Evolutionary conservation across 139 green algal species (phyloP), one percentile per base, ranked within the genome.

Genomic region (Tetradesmus lagerheimii): DNA sequence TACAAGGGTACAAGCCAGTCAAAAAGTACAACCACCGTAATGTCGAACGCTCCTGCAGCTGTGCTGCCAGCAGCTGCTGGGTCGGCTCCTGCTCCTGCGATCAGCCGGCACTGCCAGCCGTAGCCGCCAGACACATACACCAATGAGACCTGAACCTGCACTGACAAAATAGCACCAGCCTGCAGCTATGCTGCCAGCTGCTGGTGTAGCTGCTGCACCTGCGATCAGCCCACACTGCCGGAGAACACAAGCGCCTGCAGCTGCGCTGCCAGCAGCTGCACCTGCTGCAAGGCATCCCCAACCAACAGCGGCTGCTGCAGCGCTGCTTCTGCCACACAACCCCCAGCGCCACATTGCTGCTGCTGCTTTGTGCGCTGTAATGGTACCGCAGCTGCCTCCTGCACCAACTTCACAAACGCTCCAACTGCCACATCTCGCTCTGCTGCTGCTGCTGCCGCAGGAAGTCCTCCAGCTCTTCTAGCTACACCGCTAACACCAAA

Each of bases 361-460:
- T 88, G 62, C 25, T 71, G 57, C 23, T 71, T n/a, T 71, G 57
- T 31, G 57, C 57, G 57, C 23, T 71, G 57, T 0, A 71, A 71
- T n/a, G 57, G 57, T 23, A 35, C 3, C 4, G 34, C 37, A n/a
- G 83, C 37, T 11, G 83, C 83, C 31, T 88, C 83, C 41, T 64
- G 64, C 20, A 88, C 41, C 23, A 80, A 11, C 29, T 80, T 62
- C 16, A 88, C 64, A 80, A 88, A 88, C 4, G 64, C 83, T 15
- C 83, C 83, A 39, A 80, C 64, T 34, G 83, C 83, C 34, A 88
- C 64, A 41, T 88, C 83, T 43, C 64, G 23, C 64, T 88, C 37
- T 64, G 37, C 83, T 77, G 23, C 31, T 78, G 82, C 57, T 38
- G 82, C 57, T 50, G 82, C 82, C 5, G 34, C 81, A 50, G 81